Percentiles rank a stretch among this genome's conserved stretches.
phyloP scores from a whole-genome alignment of 2,329 filamentous ascomycete species.

The Chaetothyriales sp. region DNA sequence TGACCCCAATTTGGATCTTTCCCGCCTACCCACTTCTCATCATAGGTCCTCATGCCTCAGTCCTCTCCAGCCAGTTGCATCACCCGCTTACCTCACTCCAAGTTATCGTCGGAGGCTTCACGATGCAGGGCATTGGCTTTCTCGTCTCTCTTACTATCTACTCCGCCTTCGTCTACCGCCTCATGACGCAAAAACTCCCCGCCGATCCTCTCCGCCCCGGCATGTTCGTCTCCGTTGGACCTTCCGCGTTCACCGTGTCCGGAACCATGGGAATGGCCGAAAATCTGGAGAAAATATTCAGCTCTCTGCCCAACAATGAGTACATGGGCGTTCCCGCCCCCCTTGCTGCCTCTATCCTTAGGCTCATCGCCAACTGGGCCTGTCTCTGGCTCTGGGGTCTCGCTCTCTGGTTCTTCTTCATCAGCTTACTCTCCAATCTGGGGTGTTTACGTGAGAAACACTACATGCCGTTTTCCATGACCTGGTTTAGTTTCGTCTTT shows the following conservation, averaged over 20 bases:
- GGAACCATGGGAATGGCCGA: constrained; percentile 47
- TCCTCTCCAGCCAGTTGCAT: constrained; percentile 35
- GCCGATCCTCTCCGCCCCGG: constrained; percentile 61
- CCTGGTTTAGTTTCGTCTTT: constrained; percentile 73
- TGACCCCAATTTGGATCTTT: constrained; percentile 84
- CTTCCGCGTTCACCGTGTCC: constrained; percentile 54
- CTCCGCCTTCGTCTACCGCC: constrained; percentile 66
- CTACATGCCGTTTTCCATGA: constrained; percentile 65
- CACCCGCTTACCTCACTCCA: constrained; percentile 32
- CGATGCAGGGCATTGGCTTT: constrained; percentile 52
- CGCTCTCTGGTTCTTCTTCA: constrained; percentile 73
- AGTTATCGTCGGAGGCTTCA: constrained; percentile 46
- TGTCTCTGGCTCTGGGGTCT: constrained; percentile 71
- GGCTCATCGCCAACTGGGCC: constrained; percentile 46
- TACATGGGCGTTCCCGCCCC: constrained; percentile 44
- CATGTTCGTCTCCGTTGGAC: constrained; percentile 76
- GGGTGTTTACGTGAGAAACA: constrained; percentile 9
- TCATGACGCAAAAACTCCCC: constrained; percentile 80
- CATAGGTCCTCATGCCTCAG: constrained; percentile 58
- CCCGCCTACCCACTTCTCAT: constrained; percentile 71
- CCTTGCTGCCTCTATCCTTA: constrained; percentile 41
- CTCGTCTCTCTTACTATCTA: constrained; percentile 65
- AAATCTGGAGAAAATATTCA: constrained; percentile 35
- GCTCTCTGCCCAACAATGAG: constrained; percentile 20
- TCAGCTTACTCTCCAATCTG: constrained; percentile 49